These are phyloP conservation scores for Nicotiana tomentosiformis DNA, from an alignment of 257 asterid genomes.

Conservation along the genomic window DNA sequence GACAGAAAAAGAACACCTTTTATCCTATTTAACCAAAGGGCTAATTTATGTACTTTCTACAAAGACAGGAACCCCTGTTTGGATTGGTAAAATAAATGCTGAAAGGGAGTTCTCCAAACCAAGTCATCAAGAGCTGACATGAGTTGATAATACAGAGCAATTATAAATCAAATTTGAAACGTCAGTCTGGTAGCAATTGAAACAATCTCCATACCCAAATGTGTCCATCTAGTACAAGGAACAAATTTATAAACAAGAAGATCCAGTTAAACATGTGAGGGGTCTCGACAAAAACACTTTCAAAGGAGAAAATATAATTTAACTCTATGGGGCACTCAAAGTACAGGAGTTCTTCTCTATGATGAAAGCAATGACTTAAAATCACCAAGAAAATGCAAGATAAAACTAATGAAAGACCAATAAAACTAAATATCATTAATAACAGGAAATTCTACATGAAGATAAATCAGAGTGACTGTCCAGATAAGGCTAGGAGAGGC, in stretches of 20 bases:
- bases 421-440: neutral
- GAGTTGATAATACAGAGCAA: neutral
- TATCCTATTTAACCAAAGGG: neutral
- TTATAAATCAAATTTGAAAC: neutral
- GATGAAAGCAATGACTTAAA: neutral
- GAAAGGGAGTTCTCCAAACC: neutral
- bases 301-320: neutral
- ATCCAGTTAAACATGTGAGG: neutral
- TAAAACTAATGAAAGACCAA: neutral
- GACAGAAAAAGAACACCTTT: neutral
- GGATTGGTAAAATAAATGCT: neutral
- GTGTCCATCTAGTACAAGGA: neutral
- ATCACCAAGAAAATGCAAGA: neutral
- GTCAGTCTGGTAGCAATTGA: neutral
- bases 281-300: neutral
- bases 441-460: neutral
- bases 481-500: neutral
- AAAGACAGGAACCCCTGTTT: neutral
- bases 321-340: neutral
- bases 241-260: neutral
- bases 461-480: neutral
- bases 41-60: neutral
- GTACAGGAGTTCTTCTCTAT: neutral
- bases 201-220: neutral
- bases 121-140: neutral